A percentile compares a stretch with the other conserved stretches of the same genome.
These are phyloP conservation scores for Suaeda aralocaspica DNA, from an alignment of 148 eudicot genomes.

Conservation along the genomic window DNA sequence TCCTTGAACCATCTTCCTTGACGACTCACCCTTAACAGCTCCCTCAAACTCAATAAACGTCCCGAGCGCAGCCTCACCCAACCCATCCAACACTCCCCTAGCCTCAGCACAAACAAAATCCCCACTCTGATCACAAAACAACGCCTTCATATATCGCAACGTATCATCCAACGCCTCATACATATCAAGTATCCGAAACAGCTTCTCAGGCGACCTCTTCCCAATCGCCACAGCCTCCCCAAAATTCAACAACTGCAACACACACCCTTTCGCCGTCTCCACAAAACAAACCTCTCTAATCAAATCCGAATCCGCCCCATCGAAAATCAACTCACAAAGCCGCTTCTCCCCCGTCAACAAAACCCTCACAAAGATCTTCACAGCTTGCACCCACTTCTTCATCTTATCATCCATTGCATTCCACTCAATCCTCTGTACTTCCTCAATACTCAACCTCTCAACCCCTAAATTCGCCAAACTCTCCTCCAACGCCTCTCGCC, in stretches of 20 bases:
- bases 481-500: slow-evolving; percentile 66
- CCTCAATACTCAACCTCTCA: slow-evolving; percentile 79
- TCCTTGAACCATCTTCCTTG: slow-evolving; percentile 51
- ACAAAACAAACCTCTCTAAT: slow-evolving; percentile 74
- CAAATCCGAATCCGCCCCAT: slow-evolving; percentile 37
- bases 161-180: slow-evolving; percentile 65
- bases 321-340: slow-evolving; percentile 66
- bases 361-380: slow-evolving; percentile 60
- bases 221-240: slow-evolving; percentile 83
- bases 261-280: slow-evolving; percentile 68
- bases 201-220: slow-evolving; percentile 68
- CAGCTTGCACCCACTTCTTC: slow-evolving; percentile 74
- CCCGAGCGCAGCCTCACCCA: slow-evolving; percentile 72
- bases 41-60: slow-evolving; percentile 80
- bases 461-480: slow-evolving; percentile 56
- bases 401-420: slow-evolving; percentile 61
- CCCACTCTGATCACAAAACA: slow-evolving; percentile 63
- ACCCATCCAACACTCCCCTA: slow-evolving; percentile 50
- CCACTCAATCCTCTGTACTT: slow-evolving; percentile 84
- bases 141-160: slow-evolving; percentile 44
- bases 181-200: slow-evolving; percentile 87
- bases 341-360: slow-evolving; percentile 59
- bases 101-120: slow-evolving; percentile 63
- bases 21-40: slow-evolving; percentile 68
- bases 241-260: slow-evolving; percentile 73